Percentiles rank a stretch among this genome's conserved stretches.
Conservation (phyloP, 2,329 filamentous ascomycete genomes). For the Colletotrichum sp. region DNA sequence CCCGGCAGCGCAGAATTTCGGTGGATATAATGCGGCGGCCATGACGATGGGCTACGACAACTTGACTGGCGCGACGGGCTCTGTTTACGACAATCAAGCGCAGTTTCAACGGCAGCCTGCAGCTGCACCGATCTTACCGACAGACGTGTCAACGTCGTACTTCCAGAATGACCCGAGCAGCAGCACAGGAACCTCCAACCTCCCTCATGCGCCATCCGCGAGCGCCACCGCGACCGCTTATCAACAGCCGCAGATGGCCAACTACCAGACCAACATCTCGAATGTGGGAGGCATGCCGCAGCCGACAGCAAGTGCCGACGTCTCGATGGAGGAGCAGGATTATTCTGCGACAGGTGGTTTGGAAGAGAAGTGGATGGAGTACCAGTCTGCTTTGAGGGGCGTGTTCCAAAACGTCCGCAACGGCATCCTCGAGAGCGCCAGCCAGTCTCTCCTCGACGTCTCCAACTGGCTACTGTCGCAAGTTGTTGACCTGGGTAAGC, state of each 20-base stretch:
- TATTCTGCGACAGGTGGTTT: constrained; percentile 60
- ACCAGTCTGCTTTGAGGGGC: constrained; percentile 64
- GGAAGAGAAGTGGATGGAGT: constrained; percentile 73
- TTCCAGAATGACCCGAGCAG: constrained; percentile 72
- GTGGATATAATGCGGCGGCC: constrained; percentile 61
- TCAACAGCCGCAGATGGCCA: constrained; percentile 63
- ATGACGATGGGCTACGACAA: constrained; percentile 73
- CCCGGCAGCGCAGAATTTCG: constrained; percentile 59
- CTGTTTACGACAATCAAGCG: constrained; percentile 78
- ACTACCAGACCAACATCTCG: constrained; percentile 54
- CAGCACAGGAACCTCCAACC: constrained; percentile 59
- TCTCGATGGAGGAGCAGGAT: constrained; percentile 63
- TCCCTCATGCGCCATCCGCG: constrained; percentile 55
- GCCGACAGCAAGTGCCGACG: constrained; percentile 42
- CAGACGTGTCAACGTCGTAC: constrained; percentile 75
- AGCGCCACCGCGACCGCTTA: constrained; percentile 64
- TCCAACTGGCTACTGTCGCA: constrained; percentile 63
- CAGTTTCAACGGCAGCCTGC: constrained; percentile 81
- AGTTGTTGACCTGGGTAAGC: constrained; percentile 60
- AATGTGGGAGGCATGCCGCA: constrained; percentile 51
- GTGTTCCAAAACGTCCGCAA: constrained; percentile 75
- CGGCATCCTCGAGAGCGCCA: constrained; percentile 54
- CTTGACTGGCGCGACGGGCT: constrained; percentile 34
- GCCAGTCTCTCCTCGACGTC: constrained; percentile 56
- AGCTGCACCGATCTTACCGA: constrained; percentile 76